phyloP scores from a whole-genome alignment of 495 filamentous ascomycete genomes.

The Talaromyces borbonicus region DNA sequence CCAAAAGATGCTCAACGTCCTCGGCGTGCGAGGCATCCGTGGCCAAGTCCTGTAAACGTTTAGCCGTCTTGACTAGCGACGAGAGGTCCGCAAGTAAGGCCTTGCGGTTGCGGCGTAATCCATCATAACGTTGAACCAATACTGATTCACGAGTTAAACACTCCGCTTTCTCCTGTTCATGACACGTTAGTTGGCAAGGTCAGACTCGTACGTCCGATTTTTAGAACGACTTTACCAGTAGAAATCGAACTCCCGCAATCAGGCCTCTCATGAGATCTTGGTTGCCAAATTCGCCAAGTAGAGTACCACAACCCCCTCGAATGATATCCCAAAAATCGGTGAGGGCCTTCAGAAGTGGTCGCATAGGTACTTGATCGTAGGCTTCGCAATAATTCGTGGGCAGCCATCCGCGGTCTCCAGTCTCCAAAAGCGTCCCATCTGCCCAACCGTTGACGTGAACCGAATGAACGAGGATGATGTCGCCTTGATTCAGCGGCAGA shows the following conservation, averaged over 20 bases:
- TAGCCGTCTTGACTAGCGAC: conserved; percentile 76
- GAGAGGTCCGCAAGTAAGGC: conserved; percentile 82
- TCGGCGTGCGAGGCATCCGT: conserved; percentile 39
- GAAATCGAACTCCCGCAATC: conserved; percentile 83
- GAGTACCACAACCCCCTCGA: conserved; percentile 52
- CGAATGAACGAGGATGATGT: conserved; percentile 90
- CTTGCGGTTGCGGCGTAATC: conserved; percentile 73
- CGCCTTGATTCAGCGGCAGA: conserved; percentile 76
- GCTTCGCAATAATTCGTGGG: conserved; percentile 97
- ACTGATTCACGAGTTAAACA: conserved; percentile 76
- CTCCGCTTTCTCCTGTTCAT: conserved; percentile 84
- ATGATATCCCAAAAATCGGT: conserved; percentile 91
- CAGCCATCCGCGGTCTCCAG: conserved; percentile 88
- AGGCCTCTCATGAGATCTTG: conserved; percentile 87
- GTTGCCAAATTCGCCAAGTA: conserved; percentile 66
- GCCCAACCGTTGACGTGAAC: conserved; percentile 99
- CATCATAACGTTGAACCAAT: conserved; percentile 61
- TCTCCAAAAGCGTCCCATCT: conserved; percentile 86
- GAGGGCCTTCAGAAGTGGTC: conserved; percentile 73
- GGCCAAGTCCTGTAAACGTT: conserved; percentile 61
- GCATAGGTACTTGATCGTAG: conserved; percentile 81
- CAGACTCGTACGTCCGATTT: no score
- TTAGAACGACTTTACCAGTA: conserved; percentile 56
- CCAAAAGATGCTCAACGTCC: conserved; percentile 65
- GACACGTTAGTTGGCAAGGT: no score